Evolutionary conservation across 345 rosid genomes (phyloP).

Genomic region (Noccaea caerulescens): DNA sequence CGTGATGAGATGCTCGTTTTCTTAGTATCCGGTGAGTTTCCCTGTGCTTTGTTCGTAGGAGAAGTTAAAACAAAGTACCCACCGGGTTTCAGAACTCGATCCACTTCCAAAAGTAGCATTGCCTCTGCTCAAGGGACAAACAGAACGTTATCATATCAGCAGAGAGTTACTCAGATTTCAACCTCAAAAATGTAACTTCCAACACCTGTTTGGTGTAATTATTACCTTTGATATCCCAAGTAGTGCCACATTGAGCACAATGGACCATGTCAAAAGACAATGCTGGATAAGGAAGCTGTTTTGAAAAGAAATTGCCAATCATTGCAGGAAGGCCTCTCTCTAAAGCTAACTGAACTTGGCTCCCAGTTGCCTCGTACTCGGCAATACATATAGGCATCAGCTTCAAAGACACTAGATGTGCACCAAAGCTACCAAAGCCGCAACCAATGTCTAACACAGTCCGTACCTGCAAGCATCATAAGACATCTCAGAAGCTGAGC

Average conservation of each 20-base stretch:
- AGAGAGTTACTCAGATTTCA: neutral
- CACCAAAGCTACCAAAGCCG: conserved; percentile 98
- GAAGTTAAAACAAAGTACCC: conserved; percentile 93
- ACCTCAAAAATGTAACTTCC: neutral
- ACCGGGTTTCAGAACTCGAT: conserved; percentile 93
- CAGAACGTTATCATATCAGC: neutral
- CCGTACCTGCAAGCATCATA: conserved; percentile 57
- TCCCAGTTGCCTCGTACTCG: conserved; percentile 89
- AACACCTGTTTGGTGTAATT: neutral
- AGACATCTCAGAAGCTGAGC: conserved; percentile 26
- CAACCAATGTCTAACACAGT: conserved; percentile 91
- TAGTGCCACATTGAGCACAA: conserved; percentile 91
- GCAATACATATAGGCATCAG: conserved; percentile 90
- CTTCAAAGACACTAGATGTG: conserved; percentile 80
- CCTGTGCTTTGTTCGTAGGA: conserved; percentile 64
- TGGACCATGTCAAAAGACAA: conserved; percentile 95
- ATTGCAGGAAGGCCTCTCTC: conserved; percentile 99
- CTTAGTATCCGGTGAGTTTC: conserved; percentile 53
- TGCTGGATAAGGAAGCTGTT: conserved; percentile 88
- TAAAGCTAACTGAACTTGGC: conserved; percentile 95
- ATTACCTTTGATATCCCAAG: conserved; percentile 91
- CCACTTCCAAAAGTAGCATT: conserved; percentile 84
- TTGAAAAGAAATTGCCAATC: conserved; percentile 83
- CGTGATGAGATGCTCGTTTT: conserved; percentile 60
- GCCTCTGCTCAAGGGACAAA: conserved; percentile 63